Evolutionary conservation across 2,329 filamentous ascomycete genomes (phyloP).

Genomic region (Podosphaera fusca): DNA sequence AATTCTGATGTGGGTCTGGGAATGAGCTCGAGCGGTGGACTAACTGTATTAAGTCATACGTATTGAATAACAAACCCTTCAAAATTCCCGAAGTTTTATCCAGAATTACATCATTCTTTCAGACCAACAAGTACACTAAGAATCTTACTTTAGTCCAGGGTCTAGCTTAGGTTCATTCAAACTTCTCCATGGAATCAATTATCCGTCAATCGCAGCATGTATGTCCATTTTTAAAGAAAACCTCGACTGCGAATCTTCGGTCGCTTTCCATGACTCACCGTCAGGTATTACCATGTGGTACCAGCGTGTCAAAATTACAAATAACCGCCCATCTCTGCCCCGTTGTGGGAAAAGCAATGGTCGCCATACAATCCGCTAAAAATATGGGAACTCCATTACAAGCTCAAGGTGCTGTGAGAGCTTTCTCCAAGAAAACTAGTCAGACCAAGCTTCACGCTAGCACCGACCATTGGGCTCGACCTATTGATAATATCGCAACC

Average conservation of each 20-base stretch:
- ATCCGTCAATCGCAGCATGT: conserved; percentile 88
- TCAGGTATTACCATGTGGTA: conserved; percentile 47
- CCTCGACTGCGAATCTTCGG: conserved; percentile 74
- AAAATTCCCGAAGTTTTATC: too few relatives aligned
- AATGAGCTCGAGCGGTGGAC: too few relatives aligned
- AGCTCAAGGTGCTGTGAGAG: conserved; percentile 26
- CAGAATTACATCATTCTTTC: too few relatives aligned
- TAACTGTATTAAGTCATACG: too few relatives aligned
- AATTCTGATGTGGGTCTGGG: too few relatives aligned
- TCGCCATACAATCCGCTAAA: conserved; percentile 53
- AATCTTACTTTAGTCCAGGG: too few relatives aligned
- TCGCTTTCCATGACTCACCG: conserved; percentile 54
- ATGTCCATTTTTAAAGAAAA: conserved; percentile 93
- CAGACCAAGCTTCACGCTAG: conserved; percentile 68
- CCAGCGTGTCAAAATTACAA: conserved; percentile 93
- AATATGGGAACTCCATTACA: conserved; percentile 19
- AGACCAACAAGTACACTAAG: too few relatives aligned
- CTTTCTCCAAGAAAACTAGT: conserved; percentile 27
- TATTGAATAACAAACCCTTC: too few relatives aligned
- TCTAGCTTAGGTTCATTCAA: neutral
- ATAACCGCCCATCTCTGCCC: conserved; percentile 85
- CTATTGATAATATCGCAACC: conserved; percentile 37
- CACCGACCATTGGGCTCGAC: conserved; percentile 50
- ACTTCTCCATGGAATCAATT: conserved; percentile 58
- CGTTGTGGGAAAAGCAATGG: conserved; percentile 90